Base-by-base conservation (phyloP, 495 filamentous ascomycete species). In the Cryomyces minteri region DNA sequence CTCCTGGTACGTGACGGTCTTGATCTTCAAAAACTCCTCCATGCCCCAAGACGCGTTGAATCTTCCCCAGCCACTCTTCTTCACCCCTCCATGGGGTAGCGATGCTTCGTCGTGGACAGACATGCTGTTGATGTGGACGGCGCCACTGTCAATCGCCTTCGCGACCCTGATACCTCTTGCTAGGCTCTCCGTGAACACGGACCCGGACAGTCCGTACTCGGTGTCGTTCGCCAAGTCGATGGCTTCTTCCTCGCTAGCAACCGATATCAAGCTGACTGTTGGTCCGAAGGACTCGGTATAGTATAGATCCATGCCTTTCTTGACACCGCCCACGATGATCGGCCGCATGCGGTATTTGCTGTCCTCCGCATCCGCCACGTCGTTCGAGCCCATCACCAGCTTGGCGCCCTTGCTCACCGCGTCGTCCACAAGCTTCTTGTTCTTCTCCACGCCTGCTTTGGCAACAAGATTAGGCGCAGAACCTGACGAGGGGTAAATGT, bases 101-200 rank as follows among this genome's bases (percentile, higher is more conserved):
- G 65, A 66, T 9, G 74, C 61, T 63, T 93, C 87, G 49, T 95
- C 88, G 55, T 94, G 85, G 1, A 94, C 69, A 4, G 77, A 84
- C 73, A 86, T 77, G 32, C 66, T 70, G 58, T 95, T 95, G 56
- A 94, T 88, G 58, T 94, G 87, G 30, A 95, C 82, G 8, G 67
- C 67, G 28, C 63, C 63, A 39, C 49, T 56, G 37, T 66, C 63
- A 40, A 68, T 56, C 41, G 54, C 51, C 32, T 51, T 56, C 5
- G 62, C 64, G 46, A 69, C 49, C 33, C 53, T 48, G 40, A 65
- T 40, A 4, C 60, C 63, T 31, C 56, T 52, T 5, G 50, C 56
- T 33, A 66, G 45, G 53, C 57, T 51, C 50, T 56, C 38, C 30
- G 63, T 65, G 48, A 66, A 66, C 14, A 66, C 59, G 5, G 62